Conservation (phyloP, 2,329 filamentous ascomycete genomes). For the Cladosporium sp. region DNA sequence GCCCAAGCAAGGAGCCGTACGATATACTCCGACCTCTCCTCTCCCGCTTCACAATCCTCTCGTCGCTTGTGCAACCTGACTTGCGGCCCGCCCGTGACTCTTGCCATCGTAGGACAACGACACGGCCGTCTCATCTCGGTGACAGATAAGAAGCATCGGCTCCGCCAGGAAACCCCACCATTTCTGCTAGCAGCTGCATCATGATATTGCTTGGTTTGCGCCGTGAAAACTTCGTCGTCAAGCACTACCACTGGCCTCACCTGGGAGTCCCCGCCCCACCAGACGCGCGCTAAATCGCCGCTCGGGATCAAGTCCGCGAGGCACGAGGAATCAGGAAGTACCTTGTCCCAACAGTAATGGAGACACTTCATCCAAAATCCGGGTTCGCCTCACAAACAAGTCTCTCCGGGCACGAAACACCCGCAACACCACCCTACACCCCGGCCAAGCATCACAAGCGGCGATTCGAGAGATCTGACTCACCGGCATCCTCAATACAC, state of each 20-base stretch:
- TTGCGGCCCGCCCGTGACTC: constrained; percentile 7
- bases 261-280: constrained; percentile 13
- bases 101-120: neutral
- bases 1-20: constrained; percentile 11
- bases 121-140: neutral
- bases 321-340: too few relatives aligned
- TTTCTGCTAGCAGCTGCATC: constrained; percentile 15
- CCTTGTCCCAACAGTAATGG: constrained; percentile 13
- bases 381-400: constrained; percentile 20
- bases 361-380: constrained; percentile 19
- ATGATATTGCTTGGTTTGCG: constrained; percentile 25
- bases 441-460: constrained; percentile 18
- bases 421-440: constrained; percentile 28
- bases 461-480: constrained; percentile 22
- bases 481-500: constrained; percentile 34
- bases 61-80: constrained; percentile 3
- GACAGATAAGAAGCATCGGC: neutral
- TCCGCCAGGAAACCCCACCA: neutral
- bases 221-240: constrained; percentile 24
- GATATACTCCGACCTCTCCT: constrained; percentile 4
- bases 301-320: too few relatives aligned
- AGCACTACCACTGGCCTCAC: constrained; percentile 26
- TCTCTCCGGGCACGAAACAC: constrained; percentile 15
- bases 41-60: constrained; percentile 3
- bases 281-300: constrained; percentile 21